Percentiles rank a stretch among this genome's conserved stretches.
Conservation (phyloP, 1,284 basidiomycete genomes). For the Ganoderma resinaceum region DNA sequence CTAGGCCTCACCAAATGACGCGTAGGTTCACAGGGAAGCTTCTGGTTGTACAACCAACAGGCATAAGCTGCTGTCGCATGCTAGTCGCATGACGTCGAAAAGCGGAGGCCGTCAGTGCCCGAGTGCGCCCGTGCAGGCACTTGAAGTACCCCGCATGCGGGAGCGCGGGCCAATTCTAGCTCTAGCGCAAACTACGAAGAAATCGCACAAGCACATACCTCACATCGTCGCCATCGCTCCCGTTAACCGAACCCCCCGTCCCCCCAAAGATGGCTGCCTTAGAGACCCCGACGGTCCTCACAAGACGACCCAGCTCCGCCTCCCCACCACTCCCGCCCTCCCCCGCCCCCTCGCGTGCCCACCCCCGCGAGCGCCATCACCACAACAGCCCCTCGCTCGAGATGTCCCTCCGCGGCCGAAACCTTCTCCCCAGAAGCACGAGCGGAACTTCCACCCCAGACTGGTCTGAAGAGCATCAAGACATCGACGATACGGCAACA, state of each 20-base stretch:
- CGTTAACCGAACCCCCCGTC: background rate
- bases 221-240: background rate
- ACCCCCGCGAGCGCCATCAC: background rate
- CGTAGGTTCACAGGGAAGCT: background rate
- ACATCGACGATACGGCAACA: background rate
- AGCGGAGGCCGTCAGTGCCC: background rate
- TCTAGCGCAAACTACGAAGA: background rate
- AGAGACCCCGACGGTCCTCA: constrained; percentile 13
- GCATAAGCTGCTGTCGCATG: background rate
- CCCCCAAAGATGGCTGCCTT: constrained; percentile 7
- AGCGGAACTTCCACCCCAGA: background rate
- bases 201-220: constrained; percentile 3
- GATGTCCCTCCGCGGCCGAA: background rate
- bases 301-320: constrained; percentile 7
- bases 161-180: background rate
- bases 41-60: background rate
- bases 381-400: background rate
- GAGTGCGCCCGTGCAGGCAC: background rate
- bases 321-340: constrained; percentile 15
- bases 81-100: background rate
- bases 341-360: constrained; percentile 8
- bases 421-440: background rate
- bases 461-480: background rate
- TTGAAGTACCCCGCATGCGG: background rate
- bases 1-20: no score